These are phyloP conservation scores for Rugonectria rugulosa DNA, from an alignment of 2,329 filamentous ascomycete species.

Conservation along the genomic window DNA sequence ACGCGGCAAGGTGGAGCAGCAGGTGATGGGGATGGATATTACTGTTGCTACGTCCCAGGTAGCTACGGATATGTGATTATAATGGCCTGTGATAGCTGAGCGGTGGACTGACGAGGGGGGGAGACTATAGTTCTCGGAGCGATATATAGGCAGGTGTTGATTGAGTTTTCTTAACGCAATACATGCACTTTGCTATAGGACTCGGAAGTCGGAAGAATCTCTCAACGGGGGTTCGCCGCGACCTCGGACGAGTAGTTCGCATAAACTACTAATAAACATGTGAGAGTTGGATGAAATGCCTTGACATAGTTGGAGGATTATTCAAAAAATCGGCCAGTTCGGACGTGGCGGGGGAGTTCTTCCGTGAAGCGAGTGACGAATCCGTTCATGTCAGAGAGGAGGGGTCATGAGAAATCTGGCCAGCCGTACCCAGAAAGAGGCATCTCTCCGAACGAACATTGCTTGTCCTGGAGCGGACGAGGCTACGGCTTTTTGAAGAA, in stretches of 20 bases:
- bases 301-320: no score
- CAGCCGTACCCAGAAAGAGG: constrained; percentile 14
- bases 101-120: constrained; percentile 10
- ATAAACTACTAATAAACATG: neutral
- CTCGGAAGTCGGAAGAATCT: no score
- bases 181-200: no score
- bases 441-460: constrained; percentile 9
- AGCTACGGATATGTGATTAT: no score
- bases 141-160: neutral
- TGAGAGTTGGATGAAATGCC: neutral
- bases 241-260: no score
- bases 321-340: neutral
- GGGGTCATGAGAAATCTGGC: neutral
- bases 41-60: no score
- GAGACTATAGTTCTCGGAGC: neutral
- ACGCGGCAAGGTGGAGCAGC: constrained; percentile 23
- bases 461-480: neutral
- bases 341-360: no score
- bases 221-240: no score
- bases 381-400: no score
- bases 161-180: neutral
- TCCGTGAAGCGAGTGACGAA: no score
- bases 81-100: constrained; percentile 18
- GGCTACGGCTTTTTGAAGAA: neutral
- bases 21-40: no score